Evolutionary conservation across 352 stramenopile genomes (phyloP), one percentile per base, ranked within the genome.

Genomic region (Peronospora farinosa): DNA sequence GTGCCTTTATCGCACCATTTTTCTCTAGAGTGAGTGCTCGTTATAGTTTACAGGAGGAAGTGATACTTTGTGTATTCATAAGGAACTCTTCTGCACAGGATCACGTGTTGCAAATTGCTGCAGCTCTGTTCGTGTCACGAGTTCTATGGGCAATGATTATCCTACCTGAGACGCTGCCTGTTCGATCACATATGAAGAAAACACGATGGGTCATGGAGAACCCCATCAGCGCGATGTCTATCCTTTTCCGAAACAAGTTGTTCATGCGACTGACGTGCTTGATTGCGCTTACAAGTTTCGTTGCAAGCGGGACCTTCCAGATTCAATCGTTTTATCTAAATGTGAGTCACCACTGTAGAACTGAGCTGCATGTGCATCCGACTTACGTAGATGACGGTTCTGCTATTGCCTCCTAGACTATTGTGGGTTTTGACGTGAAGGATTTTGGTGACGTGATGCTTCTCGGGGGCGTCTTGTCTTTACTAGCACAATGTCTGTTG

Each of bases 261-360:
- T 88, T 89, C 32, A 69, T 74, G 27, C 66, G 73, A 2, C 56
- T 92, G 17, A 88, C 74, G 9, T 60, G 48, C 12, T 59, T 92
- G 40, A 84, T 89, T 33, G 78, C 67, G 6, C 57, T 89, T 54
- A 88, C 77, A 8, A 82, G 49, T 13, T 92, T 89, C 40, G 72
- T 82, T 9, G 51, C 51, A 27, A 80, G 63, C 12, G 78, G 78
- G 6, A 65, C 75, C 25, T 79, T 66, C 21, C 77, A 88, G 46
- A 84, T 88, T 43, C 73, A 72, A 12, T 67, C 74, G 32, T 92
- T 86, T 47, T 92, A 81, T 54, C 64, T 92, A 33, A 92, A 89
- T 47, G 74, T 86, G 51, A 57, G 63, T 54, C 8, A 3, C 1
- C 30, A 16, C 19, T n/a, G 16, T 30, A 33, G 12, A 31, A 19